Conservation (phyloP, 2,329 filamentous ascomycete genomes). For the Hymenoscyphus occultus region DNA sequence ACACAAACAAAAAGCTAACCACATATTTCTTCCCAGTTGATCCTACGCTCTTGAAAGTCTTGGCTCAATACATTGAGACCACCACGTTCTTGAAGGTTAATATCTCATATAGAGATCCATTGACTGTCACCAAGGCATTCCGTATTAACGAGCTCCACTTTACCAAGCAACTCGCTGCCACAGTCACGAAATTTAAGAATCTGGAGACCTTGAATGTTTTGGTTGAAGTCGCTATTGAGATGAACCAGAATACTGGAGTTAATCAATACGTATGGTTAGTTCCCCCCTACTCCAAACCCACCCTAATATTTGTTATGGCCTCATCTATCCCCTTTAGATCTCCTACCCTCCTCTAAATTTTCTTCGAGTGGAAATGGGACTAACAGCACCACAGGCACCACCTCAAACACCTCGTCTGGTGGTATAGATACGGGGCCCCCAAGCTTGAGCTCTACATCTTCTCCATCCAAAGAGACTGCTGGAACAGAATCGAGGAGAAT, state of each 20-base stretch:
- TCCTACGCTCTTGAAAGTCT: background rate
- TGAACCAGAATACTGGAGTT: background rate
- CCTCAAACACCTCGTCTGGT: background rate
- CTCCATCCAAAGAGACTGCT: background rate
- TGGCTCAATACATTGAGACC: background rate
- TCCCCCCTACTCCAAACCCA: too few species aligned
- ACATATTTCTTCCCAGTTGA: background rate
- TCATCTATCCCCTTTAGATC: too few species aligned
- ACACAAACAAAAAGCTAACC: too few species aligned
- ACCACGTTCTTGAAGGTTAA: background rate
- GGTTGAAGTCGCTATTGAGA: background rate
- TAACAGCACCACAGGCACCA: background rate
- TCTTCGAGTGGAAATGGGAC: too few species aligned
- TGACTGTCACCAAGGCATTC: background rate
- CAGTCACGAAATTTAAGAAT: background rate
- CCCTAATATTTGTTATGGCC: too few species aligned
- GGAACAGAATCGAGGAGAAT: background rate
- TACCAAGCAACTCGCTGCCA: background rate
- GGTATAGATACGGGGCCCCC: background rate
- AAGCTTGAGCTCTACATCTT: background rate
- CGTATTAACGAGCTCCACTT: background rate
- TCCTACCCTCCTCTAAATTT: too few species aligned
- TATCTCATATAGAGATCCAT: background rate
- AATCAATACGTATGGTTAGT: background rate
- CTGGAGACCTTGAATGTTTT: background rate